Evolutionary conservation across 2,329 filamentous ascomycete genomes (phyloP), one percentile per base, ranked within the genome.

Genomic region (Ceratocystis smalleyi): DNA sequence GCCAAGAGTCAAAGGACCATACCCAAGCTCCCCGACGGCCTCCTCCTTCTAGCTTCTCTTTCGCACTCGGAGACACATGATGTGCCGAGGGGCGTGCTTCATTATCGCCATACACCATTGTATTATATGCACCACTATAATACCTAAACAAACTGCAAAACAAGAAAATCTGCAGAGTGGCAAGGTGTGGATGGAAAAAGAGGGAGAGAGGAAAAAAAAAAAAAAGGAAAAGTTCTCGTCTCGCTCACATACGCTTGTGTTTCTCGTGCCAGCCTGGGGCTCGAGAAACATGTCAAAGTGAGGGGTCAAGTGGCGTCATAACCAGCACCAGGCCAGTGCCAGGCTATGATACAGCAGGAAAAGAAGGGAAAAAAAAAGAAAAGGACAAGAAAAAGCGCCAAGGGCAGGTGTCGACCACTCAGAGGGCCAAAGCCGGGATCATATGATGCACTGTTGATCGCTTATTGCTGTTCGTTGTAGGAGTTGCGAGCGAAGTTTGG

Each of bases 261-360:
- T 43, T 60, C 57, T 43, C 12, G 32, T 60, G 54, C 54, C 54
- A 35, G 27, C 54, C 15, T 57, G 54, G 32, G 54, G 54, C 30
- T 57, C 35, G 54, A 57, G 54, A 57, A 57, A 57, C 54, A 57
- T 57, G 54, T 57, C 54, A 57, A 57, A 57, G 54, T 57, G 54
- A 57, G 54, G 54, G 49, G 54, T 22, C 32, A 17, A 57, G 47
- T 57, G 54, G 54, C 54, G 54, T 57, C 54, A 57, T 57, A 57
- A 30, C 54, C 54, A 57, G 24, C 30, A 10, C 54, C 27, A 57
- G 54, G 24, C 54, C 54, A 57, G 54, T 57, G 54, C 54, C 54
- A 57, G 32, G 27, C 54, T 57, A n/a, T 30, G 30, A 35, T 35
- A 57, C 30, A 19, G 54, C 17, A 57, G 51, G n/a, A 57, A 30